Conservation (phyloP, 2,329 filamentous ascomycete species). For the Colletotrichum eleusines region DNA sequence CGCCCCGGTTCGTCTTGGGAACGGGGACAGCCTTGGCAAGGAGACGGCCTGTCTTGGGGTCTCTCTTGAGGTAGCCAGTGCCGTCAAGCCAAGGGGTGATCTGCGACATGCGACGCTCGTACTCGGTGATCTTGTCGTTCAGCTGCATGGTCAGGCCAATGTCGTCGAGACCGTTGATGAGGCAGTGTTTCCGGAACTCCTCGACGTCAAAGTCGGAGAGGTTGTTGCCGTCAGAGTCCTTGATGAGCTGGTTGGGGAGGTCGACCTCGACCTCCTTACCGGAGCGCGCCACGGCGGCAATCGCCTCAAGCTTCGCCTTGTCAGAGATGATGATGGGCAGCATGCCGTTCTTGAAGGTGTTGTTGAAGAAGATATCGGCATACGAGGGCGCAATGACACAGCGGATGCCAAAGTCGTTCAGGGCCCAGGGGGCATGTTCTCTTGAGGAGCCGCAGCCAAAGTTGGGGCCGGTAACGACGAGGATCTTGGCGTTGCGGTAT, state of each 20-base stretch:
- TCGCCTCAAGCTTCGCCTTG: slow-evolving; percentile 72
- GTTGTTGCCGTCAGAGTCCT: slow-evolving; percentile 77
- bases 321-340: slow-evolving; percentile 84
- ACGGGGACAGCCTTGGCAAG: slow-evolving; percentile 74
- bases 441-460: slow-evolving; percentile 94
- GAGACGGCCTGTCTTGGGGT: slow-evolving; percentile 66
- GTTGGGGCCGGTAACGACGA: slow-evolving; percentile 91
- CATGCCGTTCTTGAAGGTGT: slow-evolving; percentile 99
- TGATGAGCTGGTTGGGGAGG: slow-evolving; percentile 85
- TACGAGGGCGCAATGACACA: slow-evolving; percentile 90
- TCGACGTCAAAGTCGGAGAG: slow-evolving; percentile 89
- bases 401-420: slow-evolving; percentile 96
- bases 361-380: slow-evolving; percentile 98
- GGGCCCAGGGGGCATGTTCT: slow-evolving; percentile 97
- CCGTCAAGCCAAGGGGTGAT: slow-evolving; percentile 95
- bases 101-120: slow-evolving; percentile 81
- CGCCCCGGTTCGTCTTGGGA: slow-evolving; percentile 89
- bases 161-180: slow-evolving; percentile 93
- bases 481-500: slow-evolving; percentile 86
- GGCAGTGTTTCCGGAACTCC: slow-evolving; percentile 92
- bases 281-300: slow-evolving; percentile 82
- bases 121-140: slow-evolving; percentile 87
- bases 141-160: slow-evolving; percentile 95
- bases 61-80: slow-evolving; percentile 78
- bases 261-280: slow-evolving; percentile 91